phyloP scores from a whole-genome alignment of 225 moss, liverwort and hornwort genomes.

The Ulota crispa region DNA sequence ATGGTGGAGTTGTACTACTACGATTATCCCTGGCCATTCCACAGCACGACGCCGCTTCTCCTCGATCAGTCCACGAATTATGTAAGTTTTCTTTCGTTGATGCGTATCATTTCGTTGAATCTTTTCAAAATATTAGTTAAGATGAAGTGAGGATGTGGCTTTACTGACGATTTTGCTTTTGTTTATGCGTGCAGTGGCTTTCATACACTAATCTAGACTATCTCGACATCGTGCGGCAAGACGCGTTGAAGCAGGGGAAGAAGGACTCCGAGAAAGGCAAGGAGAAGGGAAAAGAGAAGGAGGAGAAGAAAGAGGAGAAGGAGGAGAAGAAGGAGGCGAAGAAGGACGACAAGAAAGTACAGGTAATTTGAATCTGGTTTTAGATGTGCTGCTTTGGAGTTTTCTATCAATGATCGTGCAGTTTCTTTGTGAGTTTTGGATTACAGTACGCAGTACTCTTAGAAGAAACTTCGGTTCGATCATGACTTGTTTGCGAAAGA shows the following conservation, averaged over 20 bases:
- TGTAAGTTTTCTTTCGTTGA: conserved; percentile 24
- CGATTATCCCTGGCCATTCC: conserved; percentile 34
- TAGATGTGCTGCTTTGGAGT: neutral
- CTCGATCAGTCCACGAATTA: conserved; percentile 30
- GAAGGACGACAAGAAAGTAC: conserved; percentile 35
- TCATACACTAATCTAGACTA: conserved; percentile 27
- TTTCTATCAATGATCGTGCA: neutral
- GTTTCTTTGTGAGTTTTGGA: neutral
- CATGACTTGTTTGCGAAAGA: neutral
- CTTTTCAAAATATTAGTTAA: neutral
- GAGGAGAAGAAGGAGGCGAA: neutral
- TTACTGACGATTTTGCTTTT: neutral
- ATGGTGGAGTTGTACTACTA: conserved; percentile 45
- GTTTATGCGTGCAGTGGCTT: conserved; percentile 35
- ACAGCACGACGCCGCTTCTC: conserved; percentile 37
- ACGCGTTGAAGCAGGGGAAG: conserved; percentile 13
- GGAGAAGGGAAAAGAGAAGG: neutral
- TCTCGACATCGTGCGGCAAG: conserved; percentile 20
- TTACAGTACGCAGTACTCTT: neutral
- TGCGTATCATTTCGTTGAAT: neutral
- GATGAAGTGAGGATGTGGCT: neutral
- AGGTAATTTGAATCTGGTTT: conserved; percentile 29
- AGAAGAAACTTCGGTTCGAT: neutral
- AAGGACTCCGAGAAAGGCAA: neutral
- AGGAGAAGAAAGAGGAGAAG: neutral